These are phyloP conservation scores for Microbotryum intermedium DNA, from an alignment of 1,284 basidiomycete genomes.

Conservation along the genomic window DNA sequence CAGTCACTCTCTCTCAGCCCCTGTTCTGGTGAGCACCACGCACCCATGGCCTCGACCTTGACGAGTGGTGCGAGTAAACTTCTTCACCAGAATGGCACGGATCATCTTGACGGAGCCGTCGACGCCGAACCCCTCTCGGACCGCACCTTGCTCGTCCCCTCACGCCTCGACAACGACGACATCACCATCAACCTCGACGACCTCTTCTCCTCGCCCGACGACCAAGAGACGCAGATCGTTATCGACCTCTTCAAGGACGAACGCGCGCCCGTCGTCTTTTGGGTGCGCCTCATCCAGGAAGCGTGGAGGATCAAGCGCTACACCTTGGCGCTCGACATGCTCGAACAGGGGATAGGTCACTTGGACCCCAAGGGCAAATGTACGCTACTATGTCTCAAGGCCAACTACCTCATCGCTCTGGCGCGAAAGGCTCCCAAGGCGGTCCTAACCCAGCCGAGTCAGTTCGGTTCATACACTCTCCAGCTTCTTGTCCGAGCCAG, in stretches of 20 bases:
- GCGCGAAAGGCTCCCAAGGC: slow-evolving; percentile 73
- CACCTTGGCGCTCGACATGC: slow-evolving; percentile 60
- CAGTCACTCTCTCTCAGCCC: too few relatives aligned
- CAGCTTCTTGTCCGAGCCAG: too few relatives aligned
- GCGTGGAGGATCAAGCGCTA: slow-evolving; percentile 63
- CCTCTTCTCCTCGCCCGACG: slow-evolving; percentile 46
- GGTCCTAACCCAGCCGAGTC: slow-evolving; percentile 61
- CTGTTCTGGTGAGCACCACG: neutral
- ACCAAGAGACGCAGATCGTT: slow-evolving; percentile 56
- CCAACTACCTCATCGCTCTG: slow-evolving; percentile 68
- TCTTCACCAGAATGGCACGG: neutral
- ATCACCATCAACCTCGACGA: slow-evolving; percentile 69
- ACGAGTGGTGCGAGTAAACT: neutral
- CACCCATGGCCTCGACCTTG: neutral
- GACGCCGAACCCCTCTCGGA: neutral
- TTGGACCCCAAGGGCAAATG: slow-evolving; percentile 15
- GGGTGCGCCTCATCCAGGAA: slow-evolving; percentile 66
- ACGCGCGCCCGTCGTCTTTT: slow-evolving; percentile 58
- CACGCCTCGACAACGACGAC: slow-evolving; percentile 44
- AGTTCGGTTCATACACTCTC: too few relatives aligned
- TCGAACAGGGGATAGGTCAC: slow-evolving; percentile 48
- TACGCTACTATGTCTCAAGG: slow-evolving; percentile 67
- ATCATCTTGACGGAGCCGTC: neutral
- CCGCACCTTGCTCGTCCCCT: slow-evolving; percentile 12
- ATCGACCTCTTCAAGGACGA: slow-evolving; percentile 60